Evolutionary conservation across 345 rosid genomes (phyloP), one percentile per base, ranked within the genome.

Genomic region (Sisymbrium altissimum): DNA sequence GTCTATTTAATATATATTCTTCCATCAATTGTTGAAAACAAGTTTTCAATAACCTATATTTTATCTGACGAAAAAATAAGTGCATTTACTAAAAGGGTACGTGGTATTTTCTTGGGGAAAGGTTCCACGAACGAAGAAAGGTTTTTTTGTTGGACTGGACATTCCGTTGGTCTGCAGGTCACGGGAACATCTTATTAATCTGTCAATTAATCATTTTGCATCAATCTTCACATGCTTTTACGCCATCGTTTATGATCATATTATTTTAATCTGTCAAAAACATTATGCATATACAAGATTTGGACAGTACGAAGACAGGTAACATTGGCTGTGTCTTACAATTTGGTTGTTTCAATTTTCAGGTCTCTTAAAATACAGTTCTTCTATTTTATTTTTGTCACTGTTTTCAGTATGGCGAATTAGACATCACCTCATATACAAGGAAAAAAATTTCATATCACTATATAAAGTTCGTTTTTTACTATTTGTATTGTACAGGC

Each of bases 141-240:
- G 13, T 49, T 46, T 21, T 39, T 59, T 30, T 56, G 39, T 40
- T 68, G 57, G 49, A 75, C 74, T 68, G 57, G 64, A 68, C 79
- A 61, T 68, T 68, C 70, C 32, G 57, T 54, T 68, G 64, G 69
- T 75, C 69, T 75, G 79, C 68, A 68, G 54, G 69, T 75, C 74
- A 68, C 73, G 69, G 79, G 69, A 52, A 32, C 79, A 75, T 9
- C 18, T 68, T n/a, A n/a, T n/a, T n/a, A n/a, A n/a, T n/a, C n/a
- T n/a, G n/a, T n/a, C n/a, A n/a, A n/a, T n/a, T 68, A 40, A 60
- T 60, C 68, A 75, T 58, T 60, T 72, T 32, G 15, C 69, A 41
- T 43, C 70, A 15, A 68, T 25, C 74, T 53, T 75, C 79, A 75
- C 58, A 75, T 75, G 74, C 25, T 53, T 35, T 44, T 68, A 50